phyloP scores from a whole-genome alignment of 495 filamentous ascomycete species.

The Xylaria curta region DNA sequence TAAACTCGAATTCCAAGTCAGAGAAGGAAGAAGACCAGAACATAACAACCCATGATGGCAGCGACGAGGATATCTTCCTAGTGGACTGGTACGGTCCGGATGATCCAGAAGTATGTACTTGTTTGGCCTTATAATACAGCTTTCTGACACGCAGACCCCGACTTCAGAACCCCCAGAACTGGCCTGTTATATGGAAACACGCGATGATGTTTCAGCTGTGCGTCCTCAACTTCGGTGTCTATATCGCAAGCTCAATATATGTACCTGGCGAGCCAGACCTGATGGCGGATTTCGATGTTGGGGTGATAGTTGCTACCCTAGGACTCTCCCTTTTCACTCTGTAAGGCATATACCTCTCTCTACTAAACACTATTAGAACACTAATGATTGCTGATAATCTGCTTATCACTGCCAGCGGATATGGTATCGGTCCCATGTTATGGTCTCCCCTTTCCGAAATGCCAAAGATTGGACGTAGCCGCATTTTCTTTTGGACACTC shows the following conservation, averaged over 20 bases:
- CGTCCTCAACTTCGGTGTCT: slow-evolving; percentile 38
- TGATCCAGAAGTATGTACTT: slow-evolving; percentile 34
- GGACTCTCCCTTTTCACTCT: slow-evolving; percentile 57
- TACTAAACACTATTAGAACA: background rate
- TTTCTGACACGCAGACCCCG: background rate
- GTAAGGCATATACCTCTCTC: slow-evolving; percentile 34
- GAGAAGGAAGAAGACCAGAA: background rate
- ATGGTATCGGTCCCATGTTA: slow-evolving; percentile 42
- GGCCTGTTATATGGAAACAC: slow-evolving; percentile 28
- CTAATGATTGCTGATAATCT: background rate
- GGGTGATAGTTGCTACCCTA: slow-evolving; percentile 50
- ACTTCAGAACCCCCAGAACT: slow-evolving; percentile 39
- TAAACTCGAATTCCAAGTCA: background rate
- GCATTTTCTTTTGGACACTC: slow-evolving; percentile 40
- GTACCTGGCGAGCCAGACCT: slow-evolving; percentile 45
- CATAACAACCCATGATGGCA: background rate
- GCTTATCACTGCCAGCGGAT: slow-evolving; percentile 27
- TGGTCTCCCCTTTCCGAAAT: slow-evolving; percentile 44
- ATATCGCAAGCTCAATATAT: slow-evolving; percentile 51
- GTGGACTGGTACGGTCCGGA: slow-evolving; percentile 37
- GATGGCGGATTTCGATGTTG: slow-evolving; percentile 49
- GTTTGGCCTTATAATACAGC: background rate
- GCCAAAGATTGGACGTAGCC: slow-evolving; percentile 35
- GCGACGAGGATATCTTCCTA: slow-evolving; percentile 8
- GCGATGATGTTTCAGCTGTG: slow-evolving; percentile 33